These are phyloP conservation scores for Suillus occidentalis DNA, from an alignment of 768 basidiomycete genomes.

Conservation along the genomic window DNA sequence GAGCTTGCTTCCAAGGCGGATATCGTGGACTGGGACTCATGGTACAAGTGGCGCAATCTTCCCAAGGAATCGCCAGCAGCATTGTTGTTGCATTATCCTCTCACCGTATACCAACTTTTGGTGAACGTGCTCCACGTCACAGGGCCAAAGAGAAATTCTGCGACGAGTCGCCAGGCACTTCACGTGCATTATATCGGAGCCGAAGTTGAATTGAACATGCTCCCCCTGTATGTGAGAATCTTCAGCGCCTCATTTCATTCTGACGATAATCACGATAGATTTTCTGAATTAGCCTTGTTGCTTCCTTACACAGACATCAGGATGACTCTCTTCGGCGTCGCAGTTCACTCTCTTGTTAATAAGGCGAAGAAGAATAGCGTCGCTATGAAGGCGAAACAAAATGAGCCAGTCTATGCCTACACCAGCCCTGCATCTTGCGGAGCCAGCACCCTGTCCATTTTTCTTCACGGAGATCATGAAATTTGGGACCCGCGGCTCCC, in stretches of 20 bases:
- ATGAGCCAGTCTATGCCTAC: constrained; percentile 35
- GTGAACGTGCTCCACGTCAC: constrained; percentile 35
- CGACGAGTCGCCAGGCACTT: constrained; percentile 27
- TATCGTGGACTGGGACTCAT: constrained; percentile 42
- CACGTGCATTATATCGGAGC: constrained; percentile 39
- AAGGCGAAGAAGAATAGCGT: constrained; percentile 33
- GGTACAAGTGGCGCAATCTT: constrained; percentile 46
- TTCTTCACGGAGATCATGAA: constrained; percentile 31
- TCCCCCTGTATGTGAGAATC: constrained; percentile 37
- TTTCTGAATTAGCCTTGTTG: constrained; percentile 46
- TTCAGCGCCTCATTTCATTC: not conserved
- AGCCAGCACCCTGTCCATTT: constrained; percentile 38
- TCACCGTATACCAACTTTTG: constrained; percentile 40
- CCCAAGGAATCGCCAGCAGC: constrained; percentile 43
- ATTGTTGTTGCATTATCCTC: constrained; percentile 44
- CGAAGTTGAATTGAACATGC: constrained; percentile 39
- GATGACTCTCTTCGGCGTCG: constrained; percentile 40
- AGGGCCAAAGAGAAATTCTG: constrained; percentile 21
- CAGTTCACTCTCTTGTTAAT: constrained; percentile 31
- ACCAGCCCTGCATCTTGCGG: constrained; percentile 38
- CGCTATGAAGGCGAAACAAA: constrained; percentile 30
- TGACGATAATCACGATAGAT: constrained; percentile 27
- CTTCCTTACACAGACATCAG: constrained; percentile 46
- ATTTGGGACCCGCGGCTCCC: constrained; percentile 26
- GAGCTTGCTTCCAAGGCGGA: constrained; percentile 27